Evolutionary conservation across 176 grass and related monocot species (phyloP), one percentile per base, ranked within the genome.

Genomic region (Carex littledalei): DNA sequence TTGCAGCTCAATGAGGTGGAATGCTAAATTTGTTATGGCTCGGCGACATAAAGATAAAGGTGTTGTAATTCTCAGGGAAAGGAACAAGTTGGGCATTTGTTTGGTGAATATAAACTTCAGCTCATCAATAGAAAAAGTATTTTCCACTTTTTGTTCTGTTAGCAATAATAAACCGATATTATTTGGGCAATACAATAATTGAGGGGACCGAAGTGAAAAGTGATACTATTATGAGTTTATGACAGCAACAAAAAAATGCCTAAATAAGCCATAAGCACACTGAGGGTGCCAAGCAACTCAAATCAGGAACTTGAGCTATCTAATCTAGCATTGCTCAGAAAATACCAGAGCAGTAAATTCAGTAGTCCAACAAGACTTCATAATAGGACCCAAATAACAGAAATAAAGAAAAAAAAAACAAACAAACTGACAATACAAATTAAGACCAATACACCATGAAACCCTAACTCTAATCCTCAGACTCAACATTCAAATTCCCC

Each of bases 401-500:
- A 79, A 58, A 4, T 16, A n/a, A n/a, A n/a, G 5, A 64, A 81
- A 81, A 49, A 49, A 49, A 11, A 26, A 26, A 26, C 0, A 26
- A 29, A 26, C 5, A 63, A 24, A 65, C 39, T 62, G 32, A 62
- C 9, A 1, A 35, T 82, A 64, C 59, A 82, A 50, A 64, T 45
- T 65, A 65, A 43, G 20, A 49, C 59, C 16, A 63, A 55, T 8
- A 79, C 15, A 63, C 17, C 9, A 43, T 12, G 5, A 35, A 59
- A 82, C 5, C 8, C 32, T 47, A 29, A 49, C 17, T 65, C 79
- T 82, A 82, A 64, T 63, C 79, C 79, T 64, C 79, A 82, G 61
- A 82, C 81, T 88, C 89, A 54, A 94, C 89, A 63, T 94, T 94
- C 24, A 97, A 58, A 72, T 63, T 60, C 72, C 94, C 84, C 79